A percentile compares a stretch with the other conserved stretches of the same genome.
phyloP scores from a whole-genome alignment of 768 basidiomycete genomes.

The Amanita inopinata region DNA sequence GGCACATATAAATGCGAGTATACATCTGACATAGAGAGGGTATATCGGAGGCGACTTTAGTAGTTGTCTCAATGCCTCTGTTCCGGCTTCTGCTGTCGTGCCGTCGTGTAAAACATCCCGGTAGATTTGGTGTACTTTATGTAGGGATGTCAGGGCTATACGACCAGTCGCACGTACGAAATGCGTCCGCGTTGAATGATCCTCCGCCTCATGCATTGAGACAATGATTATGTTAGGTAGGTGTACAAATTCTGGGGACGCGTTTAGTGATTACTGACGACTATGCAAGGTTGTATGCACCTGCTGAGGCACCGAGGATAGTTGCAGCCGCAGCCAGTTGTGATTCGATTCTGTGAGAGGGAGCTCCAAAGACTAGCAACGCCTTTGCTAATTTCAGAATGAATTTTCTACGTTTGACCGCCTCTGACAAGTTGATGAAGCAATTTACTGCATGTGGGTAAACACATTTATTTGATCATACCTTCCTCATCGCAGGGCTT shows the following conservation, averaged over 20 bases:
- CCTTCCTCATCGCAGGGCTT: slow-evolving; percentile 41
- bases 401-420: slow-evolving; percentile 53
- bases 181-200: slow-evolving; percentile 62
- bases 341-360: slow-evolving; percentile 86
- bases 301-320: slow-evolving; percentile 69
- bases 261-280: background rate
- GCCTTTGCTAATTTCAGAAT: slow-evolving; percentile 81
- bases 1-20: slow-evolving; percentile 67
- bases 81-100: slow-evolving; percentile 65
- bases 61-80: slow-evolving; percentile 52
- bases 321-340: slow-evolving; percentile 74
- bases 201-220: slow-evolving; percentile 70
- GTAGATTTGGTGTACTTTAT: slow-evolving; percentile 77
- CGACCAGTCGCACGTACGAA: slow-evolving; percentile 78
- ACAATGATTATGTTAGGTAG: slow-evolving; percentile 72
- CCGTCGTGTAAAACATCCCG: slow-evolving; percentile 80
- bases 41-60: slow-evolving; percentile 62
- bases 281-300: slow-evolving; percentile 16
- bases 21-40: slow-evolving; percentile 53
- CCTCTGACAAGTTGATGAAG: slow-evolving; percentile 22
- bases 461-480: slow-evolving; percentile 9
- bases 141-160: slow-evolving; percentile 74
- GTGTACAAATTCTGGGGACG: slow-evolving; percentile 62
- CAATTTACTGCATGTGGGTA: background rate
- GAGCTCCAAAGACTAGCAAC: slow-evolving; percentile 87